Evolutionary conservation across 345 rosid genomes (phyloP).

Genomic region (Stellera chamaejasme): DNA sequence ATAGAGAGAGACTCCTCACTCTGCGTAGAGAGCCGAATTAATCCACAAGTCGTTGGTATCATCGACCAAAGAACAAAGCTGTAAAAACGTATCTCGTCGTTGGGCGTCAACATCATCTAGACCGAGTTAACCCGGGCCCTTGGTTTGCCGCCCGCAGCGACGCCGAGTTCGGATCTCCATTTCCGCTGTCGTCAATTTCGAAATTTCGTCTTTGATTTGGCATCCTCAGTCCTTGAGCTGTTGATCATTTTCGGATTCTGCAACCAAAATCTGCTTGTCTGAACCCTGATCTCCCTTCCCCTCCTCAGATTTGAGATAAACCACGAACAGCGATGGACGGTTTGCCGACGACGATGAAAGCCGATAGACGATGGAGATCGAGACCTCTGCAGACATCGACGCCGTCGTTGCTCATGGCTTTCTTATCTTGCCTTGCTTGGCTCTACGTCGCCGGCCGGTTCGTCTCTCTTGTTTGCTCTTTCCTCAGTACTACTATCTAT

Average conservation of each 20-base stretch:
- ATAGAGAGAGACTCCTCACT: no score
- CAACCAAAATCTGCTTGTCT: background rate
- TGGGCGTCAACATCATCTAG: no score
- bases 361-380: conserved; percentile 66
- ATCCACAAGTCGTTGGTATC: no score
- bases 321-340: conserved; percentile 41
- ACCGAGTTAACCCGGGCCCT: no score
- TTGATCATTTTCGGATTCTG: conserved; percentile 6
- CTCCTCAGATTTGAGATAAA: conserved; percentile 10
- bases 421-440: conserved; percentile 95
- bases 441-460: conserved; percentile 93
- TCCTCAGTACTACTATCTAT: no score
- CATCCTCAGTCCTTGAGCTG: conserved; percentile 15
- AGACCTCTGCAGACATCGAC: conserved; percentile 52
- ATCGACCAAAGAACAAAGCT: no score
- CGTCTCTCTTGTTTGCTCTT: conserved; percentile 6
- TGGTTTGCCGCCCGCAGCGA: no score
- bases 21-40: no score
- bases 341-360: conserved; percentile 49
- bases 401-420: conserved; percentile 64
- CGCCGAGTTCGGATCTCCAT: no score
- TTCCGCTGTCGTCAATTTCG: background rate
- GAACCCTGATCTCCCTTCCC: conserved; percentile 12
- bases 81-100: no score
- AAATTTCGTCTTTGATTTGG: conserved; percentile 3